Percentiles rank a stretch among this genome's conserved stretches.
Conservation (phyloP, 495 filamentous ascomycete genomes). For the Stereocaulon alpinum region DNA sequence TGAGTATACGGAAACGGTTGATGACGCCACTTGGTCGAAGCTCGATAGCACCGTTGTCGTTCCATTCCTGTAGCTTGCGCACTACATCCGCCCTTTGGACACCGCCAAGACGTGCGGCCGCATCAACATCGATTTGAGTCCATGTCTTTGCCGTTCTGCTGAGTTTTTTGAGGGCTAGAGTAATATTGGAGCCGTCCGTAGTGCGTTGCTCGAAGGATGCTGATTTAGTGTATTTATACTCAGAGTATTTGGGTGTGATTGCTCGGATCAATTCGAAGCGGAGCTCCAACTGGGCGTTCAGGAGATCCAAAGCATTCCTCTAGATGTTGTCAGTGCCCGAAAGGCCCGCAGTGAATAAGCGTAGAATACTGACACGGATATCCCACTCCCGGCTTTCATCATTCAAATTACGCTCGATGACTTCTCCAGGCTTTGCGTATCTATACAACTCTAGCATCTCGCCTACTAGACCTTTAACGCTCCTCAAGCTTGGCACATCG, state of each 20-base stretch:
- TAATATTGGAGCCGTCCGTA: constrained; percentile 26
- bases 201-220: constrained; percentile 21
- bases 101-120: constrained; percentile 12
- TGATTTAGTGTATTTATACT: constrained; percentile 37
- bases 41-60: constrained; percentile 33
- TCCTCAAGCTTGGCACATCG: constrained; percentile 42
- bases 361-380: constrained; percentile 26
- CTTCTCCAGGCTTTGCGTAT: constrained; percentile 27
- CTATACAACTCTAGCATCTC: constrained; percentile 33
- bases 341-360: too few species aligned
- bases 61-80: constrained; percentile 39
- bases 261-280: constrained; percentile 43
- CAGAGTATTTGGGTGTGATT: constrained; percentile 43
- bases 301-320: constrained; percentile 30
- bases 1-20: constrained; percentile 39
- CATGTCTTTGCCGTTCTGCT: constrained; percentile 26
- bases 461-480: constrained; percentile 33
- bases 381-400: constrained; percentile 37
- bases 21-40: constrained; percentile 38
- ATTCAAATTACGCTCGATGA: constrained; percentile 36
- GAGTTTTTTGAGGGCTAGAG: constrained; percentile 28
- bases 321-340: constrained; percentile 12
- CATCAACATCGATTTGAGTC: constrained; percentile 38
- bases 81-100: constrained; percentile 34
- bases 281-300: constrained; percentile 46